phyloP scores from a whole-genome alignment of 2,329 filamentous ascomycete species.

The Karstenula rhodostoma region DNA sequence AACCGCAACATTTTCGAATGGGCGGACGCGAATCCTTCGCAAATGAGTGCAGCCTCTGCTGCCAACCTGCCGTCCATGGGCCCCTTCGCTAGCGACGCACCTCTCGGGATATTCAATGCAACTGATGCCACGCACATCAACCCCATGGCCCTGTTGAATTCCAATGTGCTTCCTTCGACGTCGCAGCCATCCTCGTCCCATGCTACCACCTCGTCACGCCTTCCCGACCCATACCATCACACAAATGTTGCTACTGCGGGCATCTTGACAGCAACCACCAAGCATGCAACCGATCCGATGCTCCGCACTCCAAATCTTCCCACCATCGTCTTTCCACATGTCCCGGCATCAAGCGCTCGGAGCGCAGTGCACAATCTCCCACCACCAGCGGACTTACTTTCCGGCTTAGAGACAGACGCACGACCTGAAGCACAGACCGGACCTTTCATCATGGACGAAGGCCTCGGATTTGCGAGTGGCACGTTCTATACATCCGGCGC shows the following conservation, averaged over 20 bases:
- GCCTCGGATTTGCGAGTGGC: slow-evolving; percentile 9
- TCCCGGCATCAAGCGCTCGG: slow-evolving; percentile 36
- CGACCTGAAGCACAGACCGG: slow-evolving; percentile 10
- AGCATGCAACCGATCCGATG: slow-evolving; percentile 17
- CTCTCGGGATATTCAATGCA: slow-evolving; percentile 23
- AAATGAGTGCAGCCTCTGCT: slow-evolving; percentile 7
- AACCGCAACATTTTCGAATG: slow-evolving; percentile 51
- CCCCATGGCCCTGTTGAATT: slow-evolving; percentile 27
- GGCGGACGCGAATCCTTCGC: slow-evolving; percentile 44
- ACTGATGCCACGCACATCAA: slow-evolving; percentile 41
- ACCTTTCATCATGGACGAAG: slow-evolving; percentile 22
- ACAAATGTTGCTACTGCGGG: background rate
- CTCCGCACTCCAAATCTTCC: slow-evolving; percentile 41
- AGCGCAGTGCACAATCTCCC: slow-evolving; percentile 41
- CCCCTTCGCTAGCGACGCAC: slow-evolving; percentile 11
- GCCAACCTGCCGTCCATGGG: background rate
- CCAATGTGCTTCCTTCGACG: slow-evolving; percentile 9
- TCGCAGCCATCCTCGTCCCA: slow-evolving; percentile 10
- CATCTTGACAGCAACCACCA: slow-evolving; percentile 7
- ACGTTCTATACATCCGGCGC: background rate
- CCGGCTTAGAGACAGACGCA: slow-evolving; percentile 32
- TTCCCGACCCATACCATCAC: slow-evolving; percentile 5
- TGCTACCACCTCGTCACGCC: slow-evolving; percentile 2
- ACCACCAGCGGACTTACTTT: slow-evolving; percentile 43
- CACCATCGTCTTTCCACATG: slow-evolving; percentile 41